phyloP scores from a whole-genome alignment of 495 filamentous ascomycete genomes.

The Friedmanniomyces simplex region DNA sequence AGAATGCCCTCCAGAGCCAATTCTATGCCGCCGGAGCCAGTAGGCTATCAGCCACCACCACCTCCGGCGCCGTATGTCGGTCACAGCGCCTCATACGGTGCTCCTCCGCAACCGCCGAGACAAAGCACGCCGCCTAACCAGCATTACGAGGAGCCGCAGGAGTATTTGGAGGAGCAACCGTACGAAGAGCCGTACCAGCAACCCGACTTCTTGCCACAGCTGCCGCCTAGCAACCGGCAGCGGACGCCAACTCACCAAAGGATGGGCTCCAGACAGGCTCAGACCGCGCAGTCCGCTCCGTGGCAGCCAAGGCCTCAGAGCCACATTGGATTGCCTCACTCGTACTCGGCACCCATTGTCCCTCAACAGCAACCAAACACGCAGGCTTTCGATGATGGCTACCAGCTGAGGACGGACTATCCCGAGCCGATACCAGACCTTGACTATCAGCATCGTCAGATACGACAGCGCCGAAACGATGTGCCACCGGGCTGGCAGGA shows the following conservation, averaged over 20 bases:
- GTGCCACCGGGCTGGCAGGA: constrained; percentile 13
- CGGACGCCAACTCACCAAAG: neutral
- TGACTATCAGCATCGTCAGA: constrained; percentile 19
- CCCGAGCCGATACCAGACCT: constrained; percentile 21
- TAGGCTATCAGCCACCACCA: neutral
- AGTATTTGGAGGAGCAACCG: neutral
- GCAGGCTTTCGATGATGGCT: constrained; percentile 4
- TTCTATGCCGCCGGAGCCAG: constrained; percentile 17
- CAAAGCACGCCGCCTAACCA: constrained; percentile 2
- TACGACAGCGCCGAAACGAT: constrained; percentile 14
- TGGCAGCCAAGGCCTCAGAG: constrained; percentile 7
- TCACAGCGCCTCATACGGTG: neutral
- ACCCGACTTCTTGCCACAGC: constrained; percentile 18
- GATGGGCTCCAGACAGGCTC: neutral
- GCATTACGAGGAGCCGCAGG: constrained; percentile 5
- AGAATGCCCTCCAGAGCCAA: constrained; percentile 10
- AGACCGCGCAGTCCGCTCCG: neutral
- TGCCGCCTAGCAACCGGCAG: constrained; percentile 18
- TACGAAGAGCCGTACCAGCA: constrained; percentile 12
- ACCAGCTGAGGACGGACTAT: constrained; percentile 16
- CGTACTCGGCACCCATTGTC: constrained; percentile 25
- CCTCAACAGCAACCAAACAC: neutral
- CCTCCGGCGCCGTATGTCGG: neutral
- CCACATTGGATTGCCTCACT: constrained; percentile 22
- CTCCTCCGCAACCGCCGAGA: neutral